Base-by-base conservation (phyloP, 2,329 filamentous ascomycete genomes). In the Thielaviopsis populi region DNA sequence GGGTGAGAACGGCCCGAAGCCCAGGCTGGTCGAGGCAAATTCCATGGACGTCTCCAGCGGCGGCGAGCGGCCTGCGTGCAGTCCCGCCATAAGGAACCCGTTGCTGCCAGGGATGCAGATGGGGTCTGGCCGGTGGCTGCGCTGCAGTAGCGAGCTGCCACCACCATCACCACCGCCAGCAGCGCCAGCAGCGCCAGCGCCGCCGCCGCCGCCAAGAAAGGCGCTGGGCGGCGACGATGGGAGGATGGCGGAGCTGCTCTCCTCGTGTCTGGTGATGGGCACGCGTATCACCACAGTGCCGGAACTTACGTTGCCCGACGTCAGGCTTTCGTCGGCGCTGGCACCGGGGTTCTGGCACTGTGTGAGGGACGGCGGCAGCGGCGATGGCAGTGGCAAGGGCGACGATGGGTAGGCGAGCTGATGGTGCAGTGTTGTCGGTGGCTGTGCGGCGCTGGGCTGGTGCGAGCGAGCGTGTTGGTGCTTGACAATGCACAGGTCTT, bases 401-500 rank as follows among this genome's bases (percentile, higher is more conserved):
- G 53, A 33, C n/a, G 53, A 56, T 33, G 30, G n/a, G 53, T 13
- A 10, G 53, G 10, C 17, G 7, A n/a, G 30, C 27, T 56, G 27
- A 6, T 56, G 53, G 53, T n/a, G 53, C 15, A 56, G n/a, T 8
- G 15, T 37, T 11, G 30, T 33, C 1, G 17, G 15, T 30, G 53
- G 27, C 10, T 56, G 24, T 37, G 8, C 37, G 40, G 6, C 7
- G 58, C 24, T 22, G 24, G 40, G 19, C 6, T 60, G 17, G 13
- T n/a, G 58, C 22, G 15, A 43, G 17, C 6, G 17, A 24, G 5
- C 58, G 11, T 54, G n/a, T n/a, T n/a, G n/a, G n/a, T n/a, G 56
- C 27, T 65, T 65, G 30, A 37, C 46, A n/a, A 65, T 60, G n/a
- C 50, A 27, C 15, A 65, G 54, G 2, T 65, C 64, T 27, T 60